Evolutionary conservation across 164 flowering plant genomes (phyloP).

Genomic region (Tetracentron sinense): DNA sequence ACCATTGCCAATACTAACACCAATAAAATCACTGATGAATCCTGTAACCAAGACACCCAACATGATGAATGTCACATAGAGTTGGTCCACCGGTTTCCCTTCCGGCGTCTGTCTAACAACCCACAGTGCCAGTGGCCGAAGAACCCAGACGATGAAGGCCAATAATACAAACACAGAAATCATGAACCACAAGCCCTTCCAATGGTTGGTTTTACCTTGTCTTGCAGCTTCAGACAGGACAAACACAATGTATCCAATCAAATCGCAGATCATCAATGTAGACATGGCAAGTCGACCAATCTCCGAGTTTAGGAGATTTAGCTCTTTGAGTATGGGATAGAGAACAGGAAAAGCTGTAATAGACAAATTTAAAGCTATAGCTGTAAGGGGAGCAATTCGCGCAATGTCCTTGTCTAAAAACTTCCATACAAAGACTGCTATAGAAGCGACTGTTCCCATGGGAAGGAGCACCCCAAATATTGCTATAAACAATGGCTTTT

Average conservation of each 20-base stretch:
- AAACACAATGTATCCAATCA: slow-evolving; percentile 20
- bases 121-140: slow-evolving; percentile 28
- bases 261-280: slow-evolving; percentile 28
- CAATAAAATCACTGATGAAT: slow-evolving; percentile 42
- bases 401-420: slow-evolving; percentile 19
- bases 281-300: slow-evolving; percentile 49
- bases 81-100: slow-evolving; percentile 46
- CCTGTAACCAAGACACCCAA: slow-evolving; percentile 33
- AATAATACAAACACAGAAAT: slow-evolving; percentile 15
- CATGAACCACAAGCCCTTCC: slow-evolving; percentile 22
- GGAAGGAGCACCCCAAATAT: slow-evolving; percentile 27
- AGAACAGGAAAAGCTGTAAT: slow-evolving; percentile 49
- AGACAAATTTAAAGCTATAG: slow-evolving; percentile 24
- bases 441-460: background rate
- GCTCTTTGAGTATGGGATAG: slow-evolving; percentile 41
- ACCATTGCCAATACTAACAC: slow-evolving; percentile 45
- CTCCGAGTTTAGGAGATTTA: slow-evolving; percentile 62
- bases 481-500: slow-evolving; percentile 32
- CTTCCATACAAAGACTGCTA: slow-evolving; percentile 10
- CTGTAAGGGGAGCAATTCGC: slow-evolving; percentile 22
- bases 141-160: slow-evolving; percentile 8
- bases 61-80: slow-evolving; percentile 31
- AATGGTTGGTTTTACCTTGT: slow-evolving; percentile 18
- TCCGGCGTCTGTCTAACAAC: slow-evolving; percentile 40
- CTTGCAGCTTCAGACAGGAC: slow-evolving; percentile 34